A percentile compares a stretch with the other conserved stretches of the same genome.
These are phyloP conservation scores for Penicillium palitans DNA, from an alignment of 2,329 filamentous ascomycete species.

Conservation along the genomic window DNA sequence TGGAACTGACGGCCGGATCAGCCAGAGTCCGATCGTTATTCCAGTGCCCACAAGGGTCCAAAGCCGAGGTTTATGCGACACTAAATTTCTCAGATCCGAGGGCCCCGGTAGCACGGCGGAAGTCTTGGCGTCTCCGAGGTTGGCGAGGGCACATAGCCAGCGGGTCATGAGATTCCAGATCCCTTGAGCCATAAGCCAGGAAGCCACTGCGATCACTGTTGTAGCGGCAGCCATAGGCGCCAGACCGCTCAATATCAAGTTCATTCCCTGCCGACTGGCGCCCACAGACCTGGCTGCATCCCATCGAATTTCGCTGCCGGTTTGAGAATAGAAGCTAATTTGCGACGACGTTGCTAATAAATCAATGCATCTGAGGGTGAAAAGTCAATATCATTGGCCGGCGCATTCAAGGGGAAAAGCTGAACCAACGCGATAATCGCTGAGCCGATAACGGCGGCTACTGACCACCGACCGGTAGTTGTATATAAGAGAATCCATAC, in stretches of 20 bases:
- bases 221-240: constrained; percentile 24
- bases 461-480: constrained; percentile 19
- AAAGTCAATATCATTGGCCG: neutral
- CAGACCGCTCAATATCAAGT: constrained; percentile 32
- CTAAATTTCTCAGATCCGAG: constrained; percentile 13
- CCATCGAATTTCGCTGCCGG: constrained; percentile 34
- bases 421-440: constrained; percentile 27
- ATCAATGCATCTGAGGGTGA: constrained; percentile 17
- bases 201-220: constrained; percentile 18
- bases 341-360: constrained; percentile 30
- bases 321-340: constrained; percentile 35
- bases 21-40: constrained; percentile 20
- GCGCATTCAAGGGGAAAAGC: neutral
- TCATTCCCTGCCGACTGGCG: constrained; percentile 29
- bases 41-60: constrained; percentile 22
- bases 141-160: constrained; percentile 25
- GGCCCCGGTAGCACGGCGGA: constrained; percentile 15
- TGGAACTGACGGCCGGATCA: constrained; percentile 29
- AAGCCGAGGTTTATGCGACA: constrained; percentile 8
- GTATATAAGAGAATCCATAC: constrained; percentile 28
- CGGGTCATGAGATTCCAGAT: constrained; percentile 26
- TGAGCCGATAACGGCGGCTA: constrained; percentile 20
- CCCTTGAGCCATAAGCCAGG: constrained; percentile 25
- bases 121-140: constrained; percentile 16
- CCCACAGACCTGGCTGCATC: constrained; percentile 32